Evolutionary conservation across 163 green algal species (phyloP), one percentile per base, ranked within the genome.

Genomic region (Smithsoniella earleae): DNA sequence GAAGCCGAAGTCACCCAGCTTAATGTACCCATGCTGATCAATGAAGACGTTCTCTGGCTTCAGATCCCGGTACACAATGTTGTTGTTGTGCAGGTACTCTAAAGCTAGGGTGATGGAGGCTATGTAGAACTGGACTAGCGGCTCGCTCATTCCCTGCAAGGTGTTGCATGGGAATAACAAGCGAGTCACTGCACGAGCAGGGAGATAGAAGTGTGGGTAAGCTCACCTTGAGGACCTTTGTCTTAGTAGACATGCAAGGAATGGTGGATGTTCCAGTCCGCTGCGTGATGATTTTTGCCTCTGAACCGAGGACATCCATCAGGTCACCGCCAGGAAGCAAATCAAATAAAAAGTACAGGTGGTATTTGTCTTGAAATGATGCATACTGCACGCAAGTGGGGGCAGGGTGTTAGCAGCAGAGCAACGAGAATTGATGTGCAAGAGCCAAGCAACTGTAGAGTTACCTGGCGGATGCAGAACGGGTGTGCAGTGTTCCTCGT

Each of bases 41-140:
- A 98, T 91, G 79, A 98, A 94, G 1, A 98, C 87, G 77, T 98
- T 98, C 75, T 98, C 93, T 0, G 93, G 93, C 86, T 98, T 98
- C 22, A 98, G 85, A 77, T 98, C 93, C 4, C 94, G 87, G 80
- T 97, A 97, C 13, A 96, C 86, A 28, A 95, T 95, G 85, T 87
- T 87, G 79, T 92, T 89, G 22, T 84, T 82, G 85, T 98, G 94
- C 58, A 98, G 82, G 83, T 98, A 96, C 79, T 97, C 92, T 46
- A 98, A 82, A 33, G 91, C 87, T 20, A 96, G 81, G 74, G 95
- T 85, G 27, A 98, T 84, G 77, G 81, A 90, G 2, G 80, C 91
- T 30, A 95, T 85, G 82, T 97, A 98, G 78, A 97, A 98, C 38
- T 81, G 79, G 6, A 86, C 89, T 46, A 96, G 66, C 6, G 82